Evolutionary conservation across 345 rosid genomes (phyloP).

Genomic region (Nephelium lappaceum): DNA sequence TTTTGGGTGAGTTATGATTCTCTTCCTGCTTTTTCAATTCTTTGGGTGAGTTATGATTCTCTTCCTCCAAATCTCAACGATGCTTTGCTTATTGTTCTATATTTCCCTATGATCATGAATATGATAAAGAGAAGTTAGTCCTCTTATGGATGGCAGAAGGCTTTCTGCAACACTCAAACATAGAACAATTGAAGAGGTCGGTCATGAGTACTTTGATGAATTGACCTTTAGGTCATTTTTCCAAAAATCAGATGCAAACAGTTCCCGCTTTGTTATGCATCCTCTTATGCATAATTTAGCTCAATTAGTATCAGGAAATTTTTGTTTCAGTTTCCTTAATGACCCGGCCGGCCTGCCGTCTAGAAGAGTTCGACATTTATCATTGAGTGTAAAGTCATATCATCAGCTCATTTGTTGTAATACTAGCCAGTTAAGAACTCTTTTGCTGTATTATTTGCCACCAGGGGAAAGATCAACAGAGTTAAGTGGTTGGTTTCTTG

Average conservation of each 20-base stretch:
- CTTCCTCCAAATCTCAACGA: conserved; percentile 22
- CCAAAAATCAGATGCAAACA: background rate
- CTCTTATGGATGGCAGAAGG: conserved; percentile 35
- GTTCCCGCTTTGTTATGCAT: conserved; percentile 22
- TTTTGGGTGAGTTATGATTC: too few relatives aligned
- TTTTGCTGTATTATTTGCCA: too few relatives aligned
- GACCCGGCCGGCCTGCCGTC: too few relatives aligned
- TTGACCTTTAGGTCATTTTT: conserved; percentile 19
- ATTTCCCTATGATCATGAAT: conserved; percentile 15
- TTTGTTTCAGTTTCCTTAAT: background rate
- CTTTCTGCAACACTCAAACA: background rate
- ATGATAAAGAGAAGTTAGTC: conserved; percentile 12
- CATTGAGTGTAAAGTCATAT: too few relatives aligned
- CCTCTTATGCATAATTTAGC: conserved; percentile 34
- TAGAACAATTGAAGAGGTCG: background rate
- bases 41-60: conserved; percentile 21
- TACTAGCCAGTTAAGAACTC: too few relatives aligned
- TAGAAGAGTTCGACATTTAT: too few relatives aligned
- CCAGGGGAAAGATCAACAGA: background rate
- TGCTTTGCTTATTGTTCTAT: conserved; percentile 29
- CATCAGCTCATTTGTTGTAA: too few relatives aligned
- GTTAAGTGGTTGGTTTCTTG: too few relatives aligned
- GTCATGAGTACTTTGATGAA: conserved; percentile 1
- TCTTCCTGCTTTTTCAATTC: background rate
- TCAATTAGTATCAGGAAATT: conserved; percentile 5